Conservation (phyloP, 1,284 basidiomycete species). For the Apiotrichum sp. region DNA sequence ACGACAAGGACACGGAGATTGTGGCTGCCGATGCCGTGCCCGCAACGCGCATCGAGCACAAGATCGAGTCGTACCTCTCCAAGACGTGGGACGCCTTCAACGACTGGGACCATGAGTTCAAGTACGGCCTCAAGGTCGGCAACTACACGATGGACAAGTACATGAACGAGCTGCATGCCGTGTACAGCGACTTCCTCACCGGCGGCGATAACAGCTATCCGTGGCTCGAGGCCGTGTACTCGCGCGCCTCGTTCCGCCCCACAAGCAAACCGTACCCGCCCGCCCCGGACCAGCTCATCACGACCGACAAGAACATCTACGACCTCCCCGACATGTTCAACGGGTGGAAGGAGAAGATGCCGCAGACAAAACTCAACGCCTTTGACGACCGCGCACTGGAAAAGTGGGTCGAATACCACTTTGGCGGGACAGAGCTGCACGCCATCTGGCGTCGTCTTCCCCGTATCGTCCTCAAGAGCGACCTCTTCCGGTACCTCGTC, state of each 20-base stretch:
- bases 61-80: neutral
- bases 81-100: neutral
- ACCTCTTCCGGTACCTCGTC: constrained; percentile 43
- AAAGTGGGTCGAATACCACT: constrained; percentile 27
- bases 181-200: constrained; percentile 21
- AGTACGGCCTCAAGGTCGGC: constrained; percentile 6
- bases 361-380: constrained; percentile 28
- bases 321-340: constrained; percentile 28
- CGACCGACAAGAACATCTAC: constrained; percentile 30
- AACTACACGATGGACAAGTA: constrained; percentile 18
- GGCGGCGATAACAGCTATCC: constrained; percentile 7
- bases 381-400: constrained; percentile 30
- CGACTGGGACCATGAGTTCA: neutral
- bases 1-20: no score
- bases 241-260: constrained; percentile 25
- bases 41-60: neutral
- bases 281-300: constrained; percentile 26
- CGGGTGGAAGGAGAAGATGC: constrained; percentile 34
- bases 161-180: constrained; percentile 20
- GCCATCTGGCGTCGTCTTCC: constrained; percentile 34
- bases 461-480: constrained; percentile 41
- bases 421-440: constrained; percentile 26
- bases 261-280: constrained; percentile 24
- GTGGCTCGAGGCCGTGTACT: constrained; percentile 20
- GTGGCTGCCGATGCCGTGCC: neutral